These are phyloP conservation scores for Tricholoma saponaceum DNA, from an alignment of 768 basidiomycete genomes.

Conservation along the genomic window DNA sequence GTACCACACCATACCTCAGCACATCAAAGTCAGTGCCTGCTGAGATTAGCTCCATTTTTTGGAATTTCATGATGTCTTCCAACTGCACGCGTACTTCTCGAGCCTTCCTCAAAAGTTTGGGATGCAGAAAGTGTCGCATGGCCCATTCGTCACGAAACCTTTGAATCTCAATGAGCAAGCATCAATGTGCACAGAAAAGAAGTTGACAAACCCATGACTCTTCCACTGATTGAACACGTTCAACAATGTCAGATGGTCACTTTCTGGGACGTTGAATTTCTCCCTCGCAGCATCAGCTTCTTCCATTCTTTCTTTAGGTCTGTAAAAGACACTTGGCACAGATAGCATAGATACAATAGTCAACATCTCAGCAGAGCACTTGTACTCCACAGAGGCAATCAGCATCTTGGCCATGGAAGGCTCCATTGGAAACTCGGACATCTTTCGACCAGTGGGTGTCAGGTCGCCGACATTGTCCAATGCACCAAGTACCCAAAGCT, in stretches of 20 bases:
- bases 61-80: constrained; percentile 99
- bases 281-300: constrained; percentile 97
- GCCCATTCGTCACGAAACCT: constrained; percentile 95
- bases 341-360: constrained; percentile 99
- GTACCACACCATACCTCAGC: constrained; percentile 45
- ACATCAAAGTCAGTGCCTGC: constrained; percentile 95
- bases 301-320: constrained; percentile 96
- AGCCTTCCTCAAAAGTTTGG: constrained; percentile 91
- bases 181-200: not conserved
- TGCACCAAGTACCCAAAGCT: constrained; percentile 97
- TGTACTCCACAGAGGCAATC: constrained; percentile 90
- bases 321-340: constrained; percentile 95
- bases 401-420: constrained; percentile 99
- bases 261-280: constrained; percentile 98
- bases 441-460: constrained; percentile 87
- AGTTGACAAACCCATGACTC: constrained; percentile 71
- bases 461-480: constrained; percentile 97
- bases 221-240: constrained; percentile 99
- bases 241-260: constrained; percentile 91
- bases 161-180: constrained; percentile 3
- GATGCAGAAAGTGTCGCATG: constrained; percentile 93
- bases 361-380: constrained; percentile 92
- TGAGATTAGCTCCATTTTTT: constrained; percentile 92
- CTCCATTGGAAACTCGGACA: constrained; percentile 99
- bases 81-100: constrained; percentile 94